These are phyloP conservation scores for Cytospora schulzeri DNA, from an alignment of 2,329 filamentous ascomycete genomes.

Conservation along the genomic window DNA sequence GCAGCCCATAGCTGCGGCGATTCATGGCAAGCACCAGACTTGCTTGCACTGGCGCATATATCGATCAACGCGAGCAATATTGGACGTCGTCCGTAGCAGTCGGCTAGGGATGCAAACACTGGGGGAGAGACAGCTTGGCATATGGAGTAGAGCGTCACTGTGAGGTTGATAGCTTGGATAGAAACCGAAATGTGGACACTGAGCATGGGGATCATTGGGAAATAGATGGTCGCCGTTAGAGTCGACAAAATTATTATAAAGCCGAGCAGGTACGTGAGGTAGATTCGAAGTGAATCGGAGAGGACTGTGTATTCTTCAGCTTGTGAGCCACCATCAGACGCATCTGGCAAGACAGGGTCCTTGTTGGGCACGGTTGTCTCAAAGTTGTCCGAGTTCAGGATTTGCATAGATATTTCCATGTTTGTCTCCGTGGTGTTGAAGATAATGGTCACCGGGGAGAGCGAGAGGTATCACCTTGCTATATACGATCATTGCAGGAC, in stretches of 20 bases:
- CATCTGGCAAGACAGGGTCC: neutral
- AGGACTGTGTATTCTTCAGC: neutral
- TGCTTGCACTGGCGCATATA: slow-evolving; percentile 57
- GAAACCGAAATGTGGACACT: slow-evolving; percentile 36
- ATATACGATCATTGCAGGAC: too few relatives aligned
- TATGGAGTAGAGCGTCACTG: slow-evolving; percentile 59
- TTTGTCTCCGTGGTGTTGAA: too few relatives aligned
- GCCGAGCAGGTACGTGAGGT: slow-evolving; percentile 1
- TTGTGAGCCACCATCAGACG: neutral
- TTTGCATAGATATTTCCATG: too few relatives aligned
- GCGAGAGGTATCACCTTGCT: too few relatives aligned
- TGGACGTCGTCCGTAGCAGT: slow-evolving; percentile 56
- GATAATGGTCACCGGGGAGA: too few relatives aligned
- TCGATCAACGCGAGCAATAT: slow-evolving; percentile 57
- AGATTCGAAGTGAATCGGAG: neutral
- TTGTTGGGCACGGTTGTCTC: neutral
- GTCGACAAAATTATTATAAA: slow-evolving; percentile 9
- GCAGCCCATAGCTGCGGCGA: slow-evolving; percentile 51
- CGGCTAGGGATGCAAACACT: slow-evolving; percentile 59
- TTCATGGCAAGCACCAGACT: slow-evolving; percentile 57
- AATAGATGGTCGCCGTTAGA: slow-evolving; percentile 47
- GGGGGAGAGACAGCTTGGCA: slow-evolving; percentile 60
- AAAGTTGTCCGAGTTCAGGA: too few relatives aligned
- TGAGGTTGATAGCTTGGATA: slow-evolving; percentile 42
- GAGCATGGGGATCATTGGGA: slow-evolving; percentile 40